Base-by-base conservation (phyloP, 805 yeast genomes). In the Saccharomycopsis synnaedendra region DNA sequence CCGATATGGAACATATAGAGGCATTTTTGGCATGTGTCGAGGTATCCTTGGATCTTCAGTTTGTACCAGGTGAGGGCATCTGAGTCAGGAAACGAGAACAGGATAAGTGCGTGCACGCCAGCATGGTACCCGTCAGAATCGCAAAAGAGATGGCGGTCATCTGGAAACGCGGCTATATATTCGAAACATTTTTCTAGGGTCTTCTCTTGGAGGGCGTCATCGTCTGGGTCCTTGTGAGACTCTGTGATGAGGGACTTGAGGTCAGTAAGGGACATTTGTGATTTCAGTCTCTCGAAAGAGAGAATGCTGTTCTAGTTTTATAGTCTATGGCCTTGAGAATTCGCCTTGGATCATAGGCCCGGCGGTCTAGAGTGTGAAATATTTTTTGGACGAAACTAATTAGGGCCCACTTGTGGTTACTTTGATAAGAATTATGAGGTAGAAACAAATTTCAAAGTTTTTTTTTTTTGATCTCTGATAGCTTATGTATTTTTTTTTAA, bases 51-150 rank as follows among this genome's bases (percentile, higher is more conserved):
- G 43, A 75, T 64, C 9, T 56, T 54, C 6, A 65, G 65, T 43
- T 69, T 67, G 46, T 71, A 61, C 69, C 76, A 70, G 4, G 56
- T 56, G 11, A 72, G 64, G 1, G 72, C 70, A n/a, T 66, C 70
- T 37, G 66, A 66, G 30, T 68, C 74, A 3, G 70, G 69, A 55
- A 81, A 79, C 3, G 88, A 79, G 58, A 80, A 80, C 50, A 79
- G 63, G 10, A 82, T 74, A 46, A 82, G 60, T 6, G 73, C 64
- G 57, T 80, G 80, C 9, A 72, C 67, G 6, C 82, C 66, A 27
- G 77, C 67, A 3, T 76, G 72, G 39, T 64, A 65, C 50, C 74
- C 64, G 32, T 60, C 60, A 5, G 65, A 64, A 56, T 78, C 74
- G 60, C 88, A 81, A 58, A 79, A 82, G 55, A 75, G 62, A 54